A percentile compares a stretch with the other conserved stretches of the same genome.
phyloP scores from a whole-genome alignment of 768 basidiomycete species.

The Lentinus tigrinus region DNA sequence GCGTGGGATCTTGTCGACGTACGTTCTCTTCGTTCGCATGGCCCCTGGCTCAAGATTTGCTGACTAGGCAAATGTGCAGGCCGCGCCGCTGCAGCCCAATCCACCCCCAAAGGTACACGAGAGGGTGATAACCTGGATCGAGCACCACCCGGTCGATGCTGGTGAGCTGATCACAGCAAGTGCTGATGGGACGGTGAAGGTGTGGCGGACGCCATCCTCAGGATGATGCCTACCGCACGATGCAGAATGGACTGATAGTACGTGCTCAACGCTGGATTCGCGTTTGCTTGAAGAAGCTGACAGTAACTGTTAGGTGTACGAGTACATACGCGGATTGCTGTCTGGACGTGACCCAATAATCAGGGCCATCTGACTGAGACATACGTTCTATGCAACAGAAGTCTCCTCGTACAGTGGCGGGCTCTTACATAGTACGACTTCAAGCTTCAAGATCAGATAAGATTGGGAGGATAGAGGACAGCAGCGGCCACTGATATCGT shows the following conservation, averaged over 20 bases:
- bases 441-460: neutral
- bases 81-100: constrained; percentile 63
- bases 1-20: constrained; percentile 93
- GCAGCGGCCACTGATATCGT: neutral
- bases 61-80: constrained; percentile 42
- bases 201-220: constrained; percentile 52
- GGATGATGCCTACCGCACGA: neutral
- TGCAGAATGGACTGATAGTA: neutral
- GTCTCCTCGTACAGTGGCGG: no score
- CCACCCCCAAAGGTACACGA: constrained; percentile 79
- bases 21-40: constrained; percentile 26
- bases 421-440: no score
- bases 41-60: neutral
- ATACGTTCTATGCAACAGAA: no score
- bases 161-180: constrained; percentile 88
- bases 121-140: constrained; percentile 88
- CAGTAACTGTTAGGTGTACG: no score
- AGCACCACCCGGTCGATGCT: constrained; percentile 80
- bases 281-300: no score
- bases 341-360: no score
- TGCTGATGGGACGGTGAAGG: constrained; percentile 87
- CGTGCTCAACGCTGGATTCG: no score
- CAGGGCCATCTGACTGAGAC: no score
- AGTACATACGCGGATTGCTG: no score
- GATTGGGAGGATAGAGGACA: neutral